Evolutionary conservation across 1,284 basidiomycete genomes (phyloP), one percentile per base, ranked within the genome.

Genomic region (Cryptococcus wingfieldii): DNA sequence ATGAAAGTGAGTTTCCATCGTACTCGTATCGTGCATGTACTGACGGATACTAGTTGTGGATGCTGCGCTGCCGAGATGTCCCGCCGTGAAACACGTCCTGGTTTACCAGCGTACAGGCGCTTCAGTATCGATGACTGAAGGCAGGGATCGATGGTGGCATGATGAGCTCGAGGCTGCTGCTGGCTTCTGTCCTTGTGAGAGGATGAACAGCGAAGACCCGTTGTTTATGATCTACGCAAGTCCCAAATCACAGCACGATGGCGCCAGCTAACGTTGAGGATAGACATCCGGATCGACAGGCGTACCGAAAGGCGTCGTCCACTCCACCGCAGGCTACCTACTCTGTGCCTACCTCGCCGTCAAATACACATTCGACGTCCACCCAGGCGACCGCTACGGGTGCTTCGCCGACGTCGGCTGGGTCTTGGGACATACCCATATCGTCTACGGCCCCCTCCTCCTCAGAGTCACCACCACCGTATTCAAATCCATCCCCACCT

Each of bases 351-450:
- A 89, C 1, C 74, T 96, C 55, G 92, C 91, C n/a, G 85, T 94
- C 77, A 97, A 97, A 79, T 89, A 90, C 77, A 90, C 96, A 61
- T 98, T 98, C 69, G 96, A 98, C 74, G 85, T 97, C 31, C 96
- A 98, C 77, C 84, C 87, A 13, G 89, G 87, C 54, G 88, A 94
- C 79, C 85, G 82, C 65, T 98, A 95, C 75, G 95, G 89, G 5
- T 98, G 96, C 81, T 95, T 98, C 94, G 95, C 95, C 61, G 95
- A 98, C 73, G 84, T 98, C 55, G 95, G 95, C 68, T 98, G 95
- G 95, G 97, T 98, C 79, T 98, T 95, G 4, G 95, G 95, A 38
- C 95, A 98, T 80, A 90, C 90, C 77, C 89, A 98, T 80, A 98
- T 98, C 74, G 84, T 98, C 64, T 98, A 98, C 77, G 95, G 96